These are phyloP conservation scores for Fereydounia khargensis DNA, from an alignment of 1,284 basidiomycete species.

Conservation along the genomic window DNA sequence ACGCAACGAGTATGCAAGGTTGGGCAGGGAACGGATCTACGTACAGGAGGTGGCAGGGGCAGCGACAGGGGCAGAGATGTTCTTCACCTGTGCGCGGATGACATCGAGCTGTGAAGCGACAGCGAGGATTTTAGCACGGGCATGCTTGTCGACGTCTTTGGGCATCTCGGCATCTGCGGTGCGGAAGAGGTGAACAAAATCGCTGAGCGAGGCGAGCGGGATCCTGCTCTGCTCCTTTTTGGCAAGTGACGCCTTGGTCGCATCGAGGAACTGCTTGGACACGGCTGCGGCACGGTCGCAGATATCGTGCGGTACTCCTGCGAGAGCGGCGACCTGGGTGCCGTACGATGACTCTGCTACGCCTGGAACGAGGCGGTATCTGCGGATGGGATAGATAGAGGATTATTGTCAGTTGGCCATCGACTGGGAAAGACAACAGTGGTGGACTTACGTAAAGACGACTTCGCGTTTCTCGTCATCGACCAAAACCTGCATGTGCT, in stretches of 20 bases:
- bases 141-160: slow-evolving; percentile 11
- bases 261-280: slow-evolving; percentile 45
- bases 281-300: slow-evolving; percentile 50
- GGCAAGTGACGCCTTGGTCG: slow-evolving; percentile 37
- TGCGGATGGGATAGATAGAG: slow-evolving; percentile 2
- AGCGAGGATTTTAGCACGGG: slow-evolving; percentile 13
- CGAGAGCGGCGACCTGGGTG: slow-evolving; percentile 54
- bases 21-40: slow-evolving; percentile 8
- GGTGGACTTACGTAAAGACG: slow-evolving; percentile 47
- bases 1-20: neutral
- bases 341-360: slow-evolving; percentile 86
- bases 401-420: neutral
- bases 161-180: slow-evolving; percentile 10
- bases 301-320: slow-evolving; percentile 49
- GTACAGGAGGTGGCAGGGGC: slow-evolving; percentile 21
- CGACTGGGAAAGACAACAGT: neutral
- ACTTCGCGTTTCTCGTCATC: slow-evolving; percentile 51
- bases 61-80: slow-evolving; percentile 9
- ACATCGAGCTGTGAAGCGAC: slow-evolving; percentile 38
- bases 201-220: slow-evolving; percentile 42
- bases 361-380: slow-evolving; percentile 52
- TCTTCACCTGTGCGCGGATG: slow-evolving; percentile 35
- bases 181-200: slow-evolving; percentile 51
- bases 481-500: slow-evolving; percentile 56
- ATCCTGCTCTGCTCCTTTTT: slow-evolving; percentile 41